These are phyloP conservation scores for Lasiodiplodia sp. DNA, from an alignment of 2,329 filamentous ascomycete genomes.

Conservation along the genomic window DNA sequence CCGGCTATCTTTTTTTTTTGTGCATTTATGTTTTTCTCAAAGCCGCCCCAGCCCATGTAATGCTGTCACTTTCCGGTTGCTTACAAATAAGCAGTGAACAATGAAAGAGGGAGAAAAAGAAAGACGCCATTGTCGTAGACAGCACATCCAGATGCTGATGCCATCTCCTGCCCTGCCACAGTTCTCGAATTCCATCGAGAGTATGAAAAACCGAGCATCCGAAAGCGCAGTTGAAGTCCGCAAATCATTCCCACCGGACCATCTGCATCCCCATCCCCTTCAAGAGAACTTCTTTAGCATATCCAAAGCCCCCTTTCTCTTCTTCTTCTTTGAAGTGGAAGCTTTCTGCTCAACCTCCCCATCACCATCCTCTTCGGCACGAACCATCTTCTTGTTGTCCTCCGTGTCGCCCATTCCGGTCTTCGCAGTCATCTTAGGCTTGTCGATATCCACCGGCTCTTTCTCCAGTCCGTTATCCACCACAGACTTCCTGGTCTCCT, in stretches of 20 bases:
- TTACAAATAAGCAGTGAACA: neutral
- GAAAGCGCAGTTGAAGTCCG: neutral
- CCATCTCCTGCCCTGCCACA: neutral
- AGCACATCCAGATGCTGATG: neutral
- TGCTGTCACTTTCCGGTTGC: neutral
- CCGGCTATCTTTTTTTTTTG: neutral
- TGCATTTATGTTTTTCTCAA: neutral
- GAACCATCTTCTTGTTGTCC: neutral
- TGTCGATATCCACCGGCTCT: neutral
- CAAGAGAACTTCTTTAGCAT: slow-evolving; percentile 14
- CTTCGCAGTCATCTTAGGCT: neutral
- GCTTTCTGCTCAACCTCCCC: slow-evolving; percentile 3
- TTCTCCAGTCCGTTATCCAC: neutral
- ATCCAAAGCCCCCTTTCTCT: neutral
- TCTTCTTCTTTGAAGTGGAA: neutral
- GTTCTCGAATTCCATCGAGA: neutral
- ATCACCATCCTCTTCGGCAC: neutral
- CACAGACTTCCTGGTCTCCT: neutral
- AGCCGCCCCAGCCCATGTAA: neutral
- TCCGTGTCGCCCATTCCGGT: neutral
- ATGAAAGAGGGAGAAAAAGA: neutral
- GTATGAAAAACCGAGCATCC: neutral
- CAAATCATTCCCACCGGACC: neutral
- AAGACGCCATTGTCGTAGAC: neutral
- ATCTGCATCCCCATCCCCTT: neutral